phyloP scores from a whole-genome alignment of 495 filamentous ascomycete genomes.

The Trichoderma reesei region DNA sequence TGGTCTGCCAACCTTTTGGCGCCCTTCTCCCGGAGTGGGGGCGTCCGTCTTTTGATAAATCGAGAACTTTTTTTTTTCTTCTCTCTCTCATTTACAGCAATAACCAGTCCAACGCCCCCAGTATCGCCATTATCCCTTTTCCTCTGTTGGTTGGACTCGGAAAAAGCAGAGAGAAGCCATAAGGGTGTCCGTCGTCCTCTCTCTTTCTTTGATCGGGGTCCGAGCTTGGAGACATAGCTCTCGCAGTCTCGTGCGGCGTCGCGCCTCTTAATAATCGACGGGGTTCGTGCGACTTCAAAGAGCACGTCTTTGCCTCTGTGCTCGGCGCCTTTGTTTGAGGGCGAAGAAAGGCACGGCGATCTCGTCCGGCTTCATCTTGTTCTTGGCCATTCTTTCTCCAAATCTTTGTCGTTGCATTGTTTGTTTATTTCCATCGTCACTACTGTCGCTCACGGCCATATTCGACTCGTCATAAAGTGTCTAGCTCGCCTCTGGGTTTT shows the following conservation, averaged over 20 bases:
- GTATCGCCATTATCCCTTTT: neutral
- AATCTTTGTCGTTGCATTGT: neutral
- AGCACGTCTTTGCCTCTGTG: neutral
- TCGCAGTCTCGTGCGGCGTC: neutral
- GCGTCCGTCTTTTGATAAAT: neutral
- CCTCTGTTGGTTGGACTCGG: no score
- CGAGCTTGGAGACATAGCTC: neutral
- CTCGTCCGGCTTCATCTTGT: neutral
- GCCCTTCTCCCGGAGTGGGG: conserved; percentile 6
- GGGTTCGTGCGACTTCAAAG: neutral
- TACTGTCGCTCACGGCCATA: neutral
- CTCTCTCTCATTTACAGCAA: neutral
- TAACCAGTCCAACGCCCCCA: neutral
- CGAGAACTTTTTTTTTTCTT: neutral
- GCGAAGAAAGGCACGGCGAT: neutral
- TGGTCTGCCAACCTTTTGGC: no score
- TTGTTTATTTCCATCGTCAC: neutral
- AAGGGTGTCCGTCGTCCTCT: neutral
- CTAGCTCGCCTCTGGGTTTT: no score
- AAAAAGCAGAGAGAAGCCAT: no score
- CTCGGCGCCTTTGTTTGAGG: neutral
- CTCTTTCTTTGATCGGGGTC: neutral
- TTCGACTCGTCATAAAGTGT: neutral
- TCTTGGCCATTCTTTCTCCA: no score
- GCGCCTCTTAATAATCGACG: neutral